Conservation (phyloP, 1,139 yeast species). For the Sugiyamaella novakii region DNA sequence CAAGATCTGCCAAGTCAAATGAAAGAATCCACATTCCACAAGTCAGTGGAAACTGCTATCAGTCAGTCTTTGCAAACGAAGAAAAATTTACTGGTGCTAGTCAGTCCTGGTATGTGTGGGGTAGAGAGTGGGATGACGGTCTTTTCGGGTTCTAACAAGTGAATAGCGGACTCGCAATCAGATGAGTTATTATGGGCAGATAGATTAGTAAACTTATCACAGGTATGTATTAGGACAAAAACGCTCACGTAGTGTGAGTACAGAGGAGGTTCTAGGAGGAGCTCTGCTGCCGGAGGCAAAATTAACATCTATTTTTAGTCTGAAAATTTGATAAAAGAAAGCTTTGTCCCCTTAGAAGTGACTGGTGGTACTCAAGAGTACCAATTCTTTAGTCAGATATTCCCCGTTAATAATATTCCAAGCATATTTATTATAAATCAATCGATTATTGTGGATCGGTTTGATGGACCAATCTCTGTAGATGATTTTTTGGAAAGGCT, state of each 20-base stretch:
- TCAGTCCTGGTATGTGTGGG: conserved; percentile 18
- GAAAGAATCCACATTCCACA: conserved; percentile 19
- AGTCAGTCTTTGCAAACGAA: conserved; percentile 20
- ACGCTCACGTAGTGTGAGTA: not conserved
- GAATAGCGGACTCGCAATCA: not conserved
- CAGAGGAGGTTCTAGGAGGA: not conserved
- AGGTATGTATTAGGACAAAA: not conserved
- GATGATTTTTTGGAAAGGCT: conserved; percentile 38
- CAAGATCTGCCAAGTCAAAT: no score
- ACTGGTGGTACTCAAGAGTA: conserved; percentile 52
- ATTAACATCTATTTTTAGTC: not conserved
- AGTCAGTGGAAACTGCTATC: conserved; percentile 26
- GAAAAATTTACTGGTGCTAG: conserved; percentile 26
- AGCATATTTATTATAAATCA: conserved; percentile 52
- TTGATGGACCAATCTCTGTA: conserved; percentile 42
- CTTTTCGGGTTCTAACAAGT: conserved; percentile 4
- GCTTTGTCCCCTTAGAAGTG: conserved; percentile 50
- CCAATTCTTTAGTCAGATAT: conserved; percentile 52
- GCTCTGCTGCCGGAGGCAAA: not conserved
- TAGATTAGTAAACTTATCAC: conserved; percentile 2
- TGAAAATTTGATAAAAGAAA: not conserved
- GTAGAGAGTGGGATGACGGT: not conserved
- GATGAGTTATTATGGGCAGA: conserved; percentile 10
- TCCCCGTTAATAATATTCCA: conserved; percentile 51
- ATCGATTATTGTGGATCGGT: conserved; percentile 50